These are phyloP conservation scores for Aspergillus heteromorphus DNA, from an alignment of 495 filamentous ascomycete species.

Conservation along the genomic window DNA sequence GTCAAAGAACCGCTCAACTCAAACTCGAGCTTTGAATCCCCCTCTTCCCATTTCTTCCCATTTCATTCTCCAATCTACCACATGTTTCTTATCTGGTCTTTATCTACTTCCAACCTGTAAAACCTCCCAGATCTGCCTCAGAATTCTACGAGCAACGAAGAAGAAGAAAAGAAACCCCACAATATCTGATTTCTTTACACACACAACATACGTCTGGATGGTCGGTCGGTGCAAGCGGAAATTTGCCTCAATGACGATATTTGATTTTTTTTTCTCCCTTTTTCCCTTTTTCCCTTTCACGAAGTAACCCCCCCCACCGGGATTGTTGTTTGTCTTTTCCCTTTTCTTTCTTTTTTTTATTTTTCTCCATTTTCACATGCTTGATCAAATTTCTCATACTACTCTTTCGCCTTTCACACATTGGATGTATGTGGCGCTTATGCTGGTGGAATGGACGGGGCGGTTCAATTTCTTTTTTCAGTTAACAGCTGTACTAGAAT, in stretches of 20 bases:
- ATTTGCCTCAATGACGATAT: neutral
- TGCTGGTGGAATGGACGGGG: constrained; percentile 12
- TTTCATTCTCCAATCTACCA: neutral
- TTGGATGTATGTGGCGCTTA: constrained; percentile 18
- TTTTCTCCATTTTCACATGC: neutral
- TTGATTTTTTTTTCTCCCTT: neutral
- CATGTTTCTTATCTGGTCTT: neutral
- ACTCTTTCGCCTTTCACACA: neutral
- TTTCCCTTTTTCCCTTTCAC: neutral
- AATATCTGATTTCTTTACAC: neutral
- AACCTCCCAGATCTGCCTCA: neutral
- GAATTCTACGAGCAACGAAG: neutral
- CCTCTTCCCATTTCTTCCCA: neutral
- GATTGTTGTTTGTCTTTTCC: neutral
- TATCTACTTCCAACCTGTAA: constrained; percentile 1
- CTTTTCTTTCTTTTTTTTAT: neutral
- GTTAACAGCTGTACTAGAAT: constrained; percentile 13
- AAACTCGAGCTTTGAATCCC: neutral
- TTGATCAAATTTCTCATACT: neutral
- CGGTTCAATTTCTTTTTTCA: constrained; percentile 1
- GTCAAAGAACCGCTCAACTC: neutral
- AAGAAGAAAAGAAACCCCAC: too few species aligned
- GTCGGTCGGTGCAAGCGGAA: constrained; percentile 5
- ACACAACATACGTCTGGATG: too few species aligned
- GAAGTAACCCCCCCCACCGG: neutral